These are phyloP conservation scores for Annulohypoxylon moriforme DNA, from an alignment of 495 filamentous ascomycete species.

Conservation along the genomic window DNA sequence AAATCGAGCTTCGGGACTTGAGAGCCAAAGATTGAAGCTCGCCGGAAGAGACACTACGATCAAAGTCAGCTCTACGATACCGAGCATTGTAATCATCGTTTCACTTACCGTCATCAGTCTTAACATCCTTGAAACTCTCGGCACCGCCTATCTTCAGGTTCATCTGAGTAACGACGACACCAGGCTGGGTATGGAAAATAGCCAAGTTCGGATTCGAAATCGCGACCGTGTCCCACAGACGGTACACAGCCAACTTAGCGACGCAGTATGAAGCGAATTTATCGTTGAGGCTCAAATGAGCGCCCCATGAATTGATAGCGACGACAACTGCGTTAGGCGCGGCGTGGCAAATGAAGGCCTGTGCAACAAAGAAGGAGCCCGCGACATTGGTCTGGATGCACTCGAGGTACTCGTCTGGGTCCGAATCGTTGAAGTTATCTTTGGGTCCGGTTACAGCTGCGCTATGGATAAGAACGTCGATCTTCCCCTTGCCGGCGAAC, in stretches of 20 bases:
- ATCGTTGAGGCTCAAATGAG: constrained; percentile 53
- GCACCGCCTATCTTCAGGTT: constrained; percentile 47
- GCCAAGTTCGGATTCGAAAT: constrained; percentile 52
- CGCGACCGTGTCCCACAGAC: constrained; percentile 55
- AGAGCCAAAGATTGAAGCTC: constrained; percentile 54
- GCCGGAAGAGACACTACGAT: constrained; percentile 43
- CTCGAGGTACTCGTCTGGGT: constrained; percentile 50
- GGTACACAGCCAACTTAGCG: constrained; percentile 56
- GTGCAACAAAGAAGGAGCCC: constrained; percentile 53
- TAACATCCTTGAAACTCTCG: constrained; percentile 49
- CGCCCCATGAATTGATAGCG: constrained; percentile 51
- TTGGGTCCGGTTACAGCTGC: constrained; percentile 49
- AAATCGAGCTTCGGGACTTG: constrained; percentile 50
- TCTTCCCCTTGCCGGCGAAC: constrained; percentile 49
- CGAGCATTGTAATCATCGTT: not conserved
- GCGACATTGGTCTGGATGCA: constrained; percentile 52
- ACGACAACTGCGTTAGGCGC: constrained; percentile 53
- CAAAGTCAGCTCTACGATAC: not conserved
- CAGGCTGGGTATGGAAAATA: constrained; percentile 62
- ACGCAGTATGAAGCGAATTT: constrained; percentile 51
- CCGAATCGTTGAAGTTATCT: constrained; percentile 46
- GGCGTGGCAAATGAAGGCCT: constrained; percentile 56
- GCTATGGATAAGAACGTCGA: constrained; percentile 48
- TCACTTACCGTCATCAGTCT: constrained; percentile 48
- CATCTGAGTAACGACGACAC: constrained; percentile 57